These are phyloP conservation scores for Pelargonium citronellum DNA, from an alignment of 441 rosid genomes.

Conservation along the genomic window DNA sequence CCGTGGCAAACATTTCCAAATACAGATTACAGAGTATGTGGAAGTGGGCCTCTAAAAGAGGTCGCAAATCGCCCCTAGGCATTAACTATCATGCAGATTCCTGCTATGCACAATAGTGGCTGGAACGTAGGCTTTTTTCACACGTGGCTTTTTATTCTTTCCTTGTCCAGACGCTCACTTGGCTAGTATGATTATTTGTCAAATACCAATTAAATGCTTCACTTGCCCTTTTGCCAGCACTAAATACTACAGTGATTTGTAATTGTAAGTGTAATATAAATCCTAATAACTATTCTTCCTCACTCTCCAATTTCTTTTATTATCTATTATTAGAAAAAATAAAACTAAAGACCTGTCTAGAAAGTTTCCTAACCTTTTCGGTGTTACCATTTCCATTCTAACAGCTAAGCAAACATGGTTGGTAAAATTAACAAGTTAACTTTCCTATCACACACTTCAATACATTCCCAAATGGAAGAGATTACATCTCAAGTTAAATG, in stretches of 20 bases:
- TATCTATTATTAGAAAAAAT: not conserved
- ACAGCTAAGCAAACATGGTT: not conserved
- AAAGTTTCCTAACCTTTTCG: not conserved
- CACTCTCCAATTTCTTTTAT: not conserved
- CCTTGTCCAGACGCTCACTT: constrained; percentile 5
- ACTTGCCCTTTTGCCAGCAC: not conserved
- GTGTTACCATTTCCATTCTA: not conserved
- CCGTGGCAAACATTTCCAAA: too few species aligned
- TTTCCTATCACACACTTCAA: not conserved
- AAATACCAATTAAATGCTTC: not conserved
- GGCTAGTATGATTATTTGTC: not conserved
- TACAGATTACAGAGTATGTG: too few species aligned
- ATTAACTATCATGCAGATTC: not conserved
- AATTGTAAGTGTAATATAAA: not conserved
- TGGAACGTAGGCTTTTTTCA: not conserved
- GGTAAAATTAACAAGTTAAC: not conserved
- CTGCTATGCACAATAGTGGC: not conserved
- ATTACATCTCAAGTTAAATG: too few species aligned
- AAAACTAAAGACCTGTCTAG: not conserved
- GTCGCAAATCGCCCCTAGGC: not conserved
- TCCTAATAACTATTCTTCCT: not conserved
- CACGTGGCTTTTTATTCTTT: not conserved
- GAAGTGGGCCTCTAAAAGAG: not conserved
- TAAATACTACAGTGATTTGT: not conserved
- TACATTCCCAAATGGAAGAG: not conserved